Evolutionary conservation across 2,329 filamentous ascomycete genomes (phyloP), one percentile per base, ranked within the genome.

Genomic region (Cladophialophora exuberans): DNA sequence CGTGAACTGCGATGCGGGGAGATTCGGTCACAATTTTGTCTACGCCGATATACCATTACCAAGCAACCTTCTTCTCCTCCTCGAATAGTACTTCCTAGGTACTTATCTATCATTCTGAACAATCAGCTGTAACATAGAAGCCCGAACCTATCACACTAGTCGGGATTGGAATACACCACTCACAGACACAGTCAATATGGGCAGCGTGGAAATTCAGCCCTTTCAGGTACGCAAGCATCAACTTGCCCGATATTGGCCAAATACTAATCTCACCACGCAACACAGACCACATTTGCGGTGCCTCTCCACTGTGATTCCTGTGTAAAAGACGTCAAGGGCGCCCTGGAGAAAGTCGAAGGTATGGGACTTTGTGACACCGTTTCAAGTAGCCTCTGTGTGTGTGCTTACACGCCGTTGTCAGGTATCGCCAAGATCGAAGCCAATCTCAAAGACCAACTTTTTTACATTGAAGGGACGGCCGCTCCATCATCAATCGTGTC

Each of bases 241-340:
- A 23, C 33, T 28, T 22, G 18, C 28, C 15, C 17, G n/a, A 6
- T 15, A 23, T 11, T 13, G 22, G 4, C 33, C 25, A 6, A 18
- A 23, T 26, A 11, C 25, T 15, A 28, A 39, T n/a, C 4, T 26
- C 18, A 35, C 26, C 22, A 11, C 46, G 17, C 6, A 2, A n/a
- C 39, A 36, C 65, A 97, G 88, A 96, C 93, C 58, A 87, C 93
- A 62, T 97, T 97, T 73, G 91, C 93, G 61, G 94, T 97, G 65
- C 92, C 91, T 52, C 86, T 97, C 79, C 90, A 86, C 74, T 97
- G 94, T 77, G 87, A 96, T 66, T 79, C 82, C 68, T 97, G 94
- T 77, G 84, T 96, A 72, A 87, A 92, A 72, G 86, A 90, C 66
- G 86, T 99, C 70, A 90, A 90, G 67, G 82, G 83, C 61, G 86